phyloP scores from a whole-genome alignment of 2,329 filamentous ascomycete genomes.

The Didymella keratinophila region DNA sequence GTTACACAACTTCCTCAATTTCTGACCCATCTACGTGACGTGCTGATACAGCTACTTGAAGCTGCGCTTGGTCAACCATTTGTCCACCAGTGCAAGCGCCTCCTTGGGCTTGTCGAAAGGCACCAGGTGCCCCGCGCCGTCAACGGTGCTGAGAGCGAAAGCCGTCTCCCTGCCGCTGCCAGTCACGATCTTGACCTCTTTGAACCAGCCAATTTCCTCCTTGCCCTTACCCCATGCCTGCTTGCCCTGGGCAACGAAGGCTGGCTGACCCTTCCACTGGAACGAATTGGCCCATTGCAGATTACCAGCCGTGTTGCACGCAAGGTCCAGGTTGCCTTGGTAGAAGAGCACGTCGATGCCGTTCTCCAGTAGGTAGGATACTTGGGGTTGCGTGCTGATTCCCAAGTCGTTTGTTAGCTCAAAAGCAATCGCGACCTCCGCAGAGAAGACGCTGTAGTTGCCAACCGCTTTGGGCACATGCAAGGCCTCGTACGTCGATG shows the following conservation, averaged over 20 bases:
- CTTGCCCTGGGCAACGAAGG: slow-evolving; percentile 49
- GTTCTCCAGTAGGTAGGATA: slow-evolving; percentile 47
- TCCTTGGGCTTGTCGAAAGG: slow-evolving; percentile 45
- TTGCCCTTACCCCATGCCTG: slow-evolving; percentile 35
- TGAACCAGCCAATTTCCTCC: slow-evolving; percentile 45
- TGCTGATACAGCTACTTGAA: slow-evolving; percentile 33
- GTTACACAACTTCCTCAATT: slow-evolving; percentile 12
- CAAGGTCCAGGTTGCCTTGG: slow-evolving; percentile 52
- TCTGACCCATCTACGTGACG: not conserved
- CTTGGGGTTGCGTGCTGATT: slow-evolving; percentile 45
- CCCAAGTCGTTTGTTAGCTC: slow-evolving; percentile 37
- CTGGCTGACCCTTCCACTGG: slow-evolving; percentile 56
- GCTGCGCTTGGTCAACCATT: slow-evolving; percentile 42
- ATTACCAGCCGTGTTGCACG: slow-evolving; percentile 54
- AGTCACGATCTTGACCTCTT: slow-evolving; percentile 44
- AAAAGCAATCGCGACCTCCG: slow-evolving; percentile 40
- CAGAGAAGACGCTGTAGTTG: slow-evolving; percentile 42
- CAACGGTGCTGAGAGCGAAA: slow-evolving; percentile 48
- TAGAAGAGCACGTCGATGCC: slow-evolving; percentile 53
- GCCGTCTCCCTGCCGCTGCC: slow-evolving; percentile 40
- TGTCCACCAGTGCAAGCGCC: slow-evolving; percentile 40
- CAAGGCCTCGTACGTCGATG: slow-evolving; percentile 44
- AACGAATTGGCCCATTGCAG: slow-evolving; percentile 52
- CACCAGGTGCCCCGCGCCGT: slow-evolving; percentile 55
- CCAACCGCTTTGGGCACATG: slow-evolving; percentile 43